Evolutionary conservation across 192 early-diverging fungal species (phyloP).

Genomic region (Kickxella alabastrina): DNA sequence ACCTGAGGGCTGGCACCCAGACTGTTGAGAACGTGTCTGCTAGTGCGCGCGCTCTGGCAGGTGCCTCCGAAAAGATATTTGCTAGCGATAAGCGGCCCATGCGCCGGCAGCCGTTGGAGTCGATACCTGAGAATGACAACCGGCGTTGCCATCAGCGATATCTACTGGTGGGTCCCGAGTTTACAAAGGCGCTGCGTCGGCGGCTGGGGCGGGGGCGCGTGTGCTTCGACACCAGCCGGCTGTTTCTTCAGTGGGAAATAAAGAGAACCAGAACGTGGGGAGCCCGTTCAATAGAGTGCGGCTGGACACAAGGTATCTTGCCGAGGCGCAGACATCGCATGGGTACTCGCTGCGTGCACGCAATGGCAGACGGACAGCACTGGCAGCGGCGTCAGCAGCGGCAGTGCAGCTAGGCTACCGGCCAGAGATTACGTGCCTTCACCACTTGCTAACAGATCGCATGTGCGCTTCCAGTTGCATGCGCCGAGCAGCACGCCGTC

Average conservation of each 20-base stretch:
- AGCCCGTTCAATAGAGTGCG: constrained; percentile 7
- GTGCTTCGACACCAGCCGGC: no score
- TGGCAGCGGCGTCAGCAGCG: neutral
- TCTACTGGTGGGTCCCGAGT: no score
- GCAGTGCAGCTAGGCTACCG: neutral
- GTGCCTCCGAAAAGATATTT: no score
- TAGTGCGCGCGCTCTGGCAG: no score
- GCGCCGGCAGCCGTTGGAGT: constrained; percentile 25
- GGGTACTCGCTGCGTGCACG: constrained; percentile 29
- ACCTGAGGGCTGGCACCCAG: no score
- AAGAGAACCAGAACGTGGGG: constrained; percentile 13
- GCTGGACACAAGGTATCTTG: constrained; percentile 1
- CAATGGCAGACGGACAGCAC: constrained; percentile 1
- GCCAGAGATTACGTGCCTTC: no score
- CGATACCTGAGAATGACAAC: constrained; percentile 22
- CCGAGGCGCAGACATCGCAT: constrained; percentile 4
- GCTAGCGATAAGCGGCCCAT: neutral
- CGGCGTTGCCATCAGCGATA: no score
- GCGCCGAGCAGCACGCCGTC: neutral
- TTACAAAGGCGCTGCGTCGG: no score
- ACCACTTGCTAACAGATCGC: neutral
- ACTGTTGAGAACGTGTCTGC: no score
- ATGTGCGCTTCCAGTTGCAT: neutral
- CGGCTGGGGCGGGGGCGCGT: no score
- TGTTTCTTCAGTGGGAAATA: no score